Conservation (phyloP, 768 basidiomycete genomes). For the Lentinula raphanica region DNA sequence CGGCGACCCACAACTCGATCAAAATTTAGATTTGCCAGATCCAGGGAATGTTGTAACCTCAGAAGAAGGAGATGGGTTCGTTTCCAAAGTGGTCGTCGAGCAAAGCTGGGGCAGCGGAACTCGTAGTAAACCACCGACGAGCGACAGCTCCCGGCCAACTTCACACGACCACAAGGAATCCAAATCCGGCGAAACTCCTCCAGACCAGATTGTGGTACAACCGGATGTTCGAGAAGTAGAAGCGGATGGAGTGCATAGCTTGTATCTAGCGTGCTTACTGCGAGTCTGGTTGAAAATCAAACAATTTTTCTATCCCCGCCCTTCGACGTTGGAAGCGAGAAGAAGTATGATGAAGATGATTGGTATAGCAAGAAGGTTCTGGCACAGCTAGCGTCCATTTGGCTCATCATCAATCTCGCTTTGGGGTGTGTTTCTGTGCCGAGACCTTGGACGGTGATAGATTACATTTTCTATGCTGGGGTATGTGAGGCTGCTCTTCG, state of each 20-base stretch:
- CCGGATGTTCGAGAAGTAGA: conserved; percentile 1
- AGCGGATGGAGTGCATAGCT: neutral
- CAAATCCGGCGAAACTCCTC: conserved; percentile 6
- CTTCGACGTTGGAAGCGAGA: conserved; percentile 10
- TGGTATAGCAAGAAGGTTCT: conserved; percentile 14
- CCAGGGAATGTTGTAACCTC: neutral
- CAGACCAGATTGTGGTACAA: conserved; percentile 8
- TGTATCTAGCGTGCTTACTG: neutral
- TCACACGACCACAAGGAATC: conserved; percentile 11
- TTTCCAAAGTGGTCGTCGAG: conserved; percentile 59
- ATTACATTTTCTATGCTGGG: conserved; percentile 40
- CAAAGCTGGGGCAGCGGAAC: conserved; percentile 41
- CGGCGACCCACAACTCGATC: neutral
- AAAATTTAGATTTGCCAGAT: neutral
- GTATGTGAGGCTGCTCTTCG: conserved; percentile 19
- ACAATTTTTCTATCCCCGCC: conserved; percentile 16
- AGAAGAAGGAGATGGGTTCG: conserved; percentile 24
- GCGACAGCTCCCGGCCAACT: conserved; percentile 21
- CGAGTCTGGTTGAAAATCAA: conserved; percentile 11
- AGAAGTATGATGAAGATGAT: conserved; percentile 14
- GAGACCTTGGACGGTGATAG: conserved; percentile 18
- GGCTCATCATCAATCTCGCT: conserved; percentile 21
- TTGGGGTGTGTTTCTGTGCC: conserved; percentile 17
- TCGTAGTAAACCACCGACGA: conserved; percentile 25
- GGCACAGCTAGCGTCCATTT: conserved; percentile 16